Percentiles rank a stretch among this genome's conserved stretches.
These are phyloP conservation scores for Mrakia blollopis DNA, from an alignment of 768 basidiomycete genomes.

Conservation along the genomic window DNA sequence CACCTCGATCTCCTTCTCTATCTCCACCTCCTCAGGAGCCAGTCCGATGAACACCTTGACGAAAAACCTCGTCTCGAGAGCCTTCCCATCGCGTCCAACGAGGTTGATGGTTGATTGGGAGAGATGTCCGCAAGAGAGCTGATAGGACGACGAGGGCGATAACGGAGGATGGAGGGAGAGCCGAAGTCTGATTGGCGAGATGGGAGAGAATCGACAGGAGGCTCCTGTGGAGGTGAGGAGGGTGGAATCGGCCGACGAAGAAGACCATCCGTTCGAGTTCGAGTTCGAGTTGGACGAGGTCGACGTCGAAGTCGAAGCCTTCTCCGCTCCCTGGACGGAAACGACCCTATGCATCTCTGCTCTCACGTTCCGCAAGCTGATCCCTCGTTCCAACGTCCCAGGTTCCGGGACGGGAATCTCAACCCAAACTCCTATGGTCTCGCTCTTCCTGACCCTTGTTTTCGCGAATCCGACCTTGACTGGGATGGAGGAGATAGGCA, in stretches of 20 bases:
- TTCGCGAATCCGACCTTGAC: conserved; percentile 22
- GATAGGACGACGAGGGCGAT: conserved; percentile 27
- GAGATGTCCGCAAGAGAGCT: conserved; percentile 29
- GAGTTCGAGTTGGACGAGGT: conserved; percentile 1
- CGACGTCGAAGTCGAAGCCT: conserved; percentile 4
- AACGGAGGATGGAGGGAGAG: conserved; percentile 29
- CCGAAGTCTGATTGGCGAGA: conserved; percentile 24
- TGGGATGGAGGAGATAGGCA: conserved; percentile 15
- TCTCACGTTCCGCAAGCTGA: conserved; percentile 24
- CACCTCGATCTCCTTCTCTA: conserved; percentile 25
- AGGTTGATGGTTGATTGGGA: not conserved
- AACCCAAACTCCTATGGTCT: conserved; percentile 23
- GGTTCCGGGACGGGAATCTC: conserved; percentile 24
- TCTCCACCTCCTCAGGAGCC: conserved; percentile 21
- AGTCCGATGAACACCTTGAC: conserved; percentile 30
- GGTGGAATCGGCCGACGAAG: not conserved
- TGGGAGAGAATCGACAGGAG: conserved; percentile 28
- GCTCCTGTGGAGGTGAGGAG: conserved; percentile 26
- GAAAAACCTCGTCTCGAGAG: conserved; percentile 20
- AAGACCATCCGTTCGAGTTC: not conserved
- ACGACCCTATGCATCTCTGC: conserved; percentile 28
- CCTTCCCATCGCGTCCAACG: not conserved
- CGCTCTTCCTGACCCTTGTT: conserved; percentile 22
- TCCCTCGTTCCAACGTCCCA: conserved; percentile 5
- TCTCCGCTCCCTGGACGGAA: not conserved